Percentiles rank a stretch among this genome's conserved stretches.
phyloP scores from a whole-genome alignment of 2,329 filamentous ascomycete species.

The Eutypa lata region DNA sequence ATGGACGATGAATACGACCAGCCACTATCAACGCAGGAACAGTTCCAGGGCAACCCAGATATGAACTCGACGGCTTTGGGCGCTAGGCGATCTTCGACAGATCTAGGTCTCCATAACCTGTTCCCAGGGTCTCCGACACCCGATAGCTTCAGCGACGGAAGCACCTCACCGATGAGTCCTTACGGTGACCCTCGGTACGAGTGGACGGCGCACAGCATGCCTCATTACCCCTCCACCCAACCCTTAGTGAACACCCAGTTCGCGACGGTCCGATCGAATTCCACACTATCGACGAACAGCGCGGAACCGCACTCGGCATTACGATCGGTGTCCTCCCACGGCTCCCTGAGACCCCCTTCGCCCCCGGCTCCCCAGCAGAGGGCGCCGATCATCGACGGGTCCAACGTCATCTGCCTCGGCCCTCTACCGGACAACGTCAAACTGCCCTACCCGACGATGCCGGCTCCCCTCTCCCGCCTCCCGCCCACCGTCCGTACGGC shows the following conservation, averaged over 20 bases:
- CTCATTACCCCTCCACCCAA: slow-evolving; percentile 42
- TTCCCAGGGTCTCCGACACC: slow-evolving; percentile 31
- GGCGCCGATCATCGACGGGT: slow-evolving; percentile 51
- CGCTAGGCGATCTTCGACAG: slow-evolving; percentile 6
- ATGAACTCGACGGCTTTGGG: slow-evolving; percentile 31
- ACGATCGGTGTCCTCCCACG: slow-evolving; percentile 21
- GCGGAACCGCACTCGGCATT: slow-evolving; percentile 20
- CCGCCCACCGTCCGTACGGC: slow-evolving; percentile 23
- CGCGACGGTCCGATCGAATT: slow-evolving; percentile 22
- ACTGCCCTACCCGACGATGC: slow-evolving; percentile 29
- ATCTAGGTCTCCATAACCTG: slow-evolving; percentile 9
- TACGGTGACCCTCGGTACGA: slow-evolving; percentile 30
- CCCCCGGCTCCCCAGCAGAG: slow-evolving; percentile 41
- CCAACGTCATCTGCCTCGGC: slow-evolving; percentile 53
- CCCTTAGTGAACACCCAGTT: slow-evolving; percentile 29
- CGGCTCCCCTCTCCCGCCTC: slow-evolving; percentile 26
- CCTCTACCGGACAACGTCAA: slow-evolving; percentile 48
- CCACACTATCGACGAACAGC: slow-evolving; percentile 12
- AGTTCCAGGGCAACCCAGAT: slow-evolving; percentile 30
- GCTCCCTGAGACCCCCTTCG: slow-evolving; percentile 16
- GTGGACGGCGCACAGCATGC: slow-evolving; percentile 32
- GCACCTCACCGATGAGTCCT: slow-evolving; percentile 47
- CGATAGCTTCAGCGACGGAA: slow-evolving; percentile 35
- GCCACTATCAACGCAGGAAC: slow-evolving; percentile 24
- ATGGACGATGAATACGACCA: slow-evolving; percentile 45